These are phyloP conservation scores for Picochlorum costavermella DNA, from an alignment of 139 green algal genomes.

Conservation along the genomic window DNA sequence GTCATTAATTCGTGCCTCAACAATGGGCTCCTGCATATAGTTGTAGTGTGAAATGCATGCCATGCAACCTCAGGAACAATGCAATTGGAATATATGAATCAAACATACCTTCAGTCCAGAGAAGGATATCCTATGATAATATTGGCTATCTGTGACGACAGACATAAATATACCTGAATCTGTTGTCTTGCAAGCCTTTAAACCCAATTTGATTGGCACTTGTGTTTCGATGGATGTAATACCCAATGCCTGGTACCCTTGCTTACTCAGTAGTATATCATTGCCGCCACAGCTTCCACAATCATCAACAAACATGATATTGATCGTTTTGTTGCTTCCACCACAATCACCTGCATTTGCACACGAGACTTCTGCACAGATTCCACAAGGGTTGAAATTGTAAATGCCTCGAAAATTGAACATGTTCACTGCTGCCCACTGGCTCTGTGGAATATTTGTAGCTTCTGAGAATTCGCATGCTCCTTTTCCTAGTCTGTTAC, in stretches of 20 bases:
- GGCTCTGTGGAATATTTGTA: not conserved
- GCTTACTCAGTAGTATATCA: not conserved
- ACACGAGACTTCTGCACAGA: not conserved
- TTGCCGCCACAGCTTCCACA: conserved; percentile 1
- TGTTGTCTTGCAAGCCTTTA: not conserved
- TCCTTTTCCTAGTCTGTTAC: not conserved
- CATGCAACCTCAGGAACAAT: too few species aligned
- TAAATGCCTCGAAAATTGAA: not conserved
- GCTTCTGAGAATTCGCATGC: not conserved
- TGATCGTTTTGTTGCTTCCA: not conserved
- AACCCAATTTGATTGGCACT: not conserved
- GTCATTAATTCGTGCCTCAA: not conserved
- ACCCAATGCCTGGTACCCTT: not conserved
- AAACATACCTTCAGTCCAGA: too few species aligned
- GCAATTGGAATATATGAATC: too few species aligned
- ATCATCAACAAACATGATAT: not conserved
- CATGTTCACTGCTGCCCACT: not conserved
- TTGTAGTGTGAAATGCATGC: too few species aligned
- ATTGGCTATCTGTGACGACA: not conserved
- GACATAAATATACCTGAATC: not conserved
- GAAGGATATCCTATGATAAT: not conserved
- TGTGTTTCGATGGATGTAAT: not conserved
- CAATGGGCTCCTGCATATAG: not conserved
- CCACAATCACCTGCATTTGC: not conserved
- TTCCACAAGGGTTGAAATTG: not conserved